Evolutionary conservation across 148 eudicot species (phyloP).

Genomic region (Heliamphora exappendiculata): DNA sequence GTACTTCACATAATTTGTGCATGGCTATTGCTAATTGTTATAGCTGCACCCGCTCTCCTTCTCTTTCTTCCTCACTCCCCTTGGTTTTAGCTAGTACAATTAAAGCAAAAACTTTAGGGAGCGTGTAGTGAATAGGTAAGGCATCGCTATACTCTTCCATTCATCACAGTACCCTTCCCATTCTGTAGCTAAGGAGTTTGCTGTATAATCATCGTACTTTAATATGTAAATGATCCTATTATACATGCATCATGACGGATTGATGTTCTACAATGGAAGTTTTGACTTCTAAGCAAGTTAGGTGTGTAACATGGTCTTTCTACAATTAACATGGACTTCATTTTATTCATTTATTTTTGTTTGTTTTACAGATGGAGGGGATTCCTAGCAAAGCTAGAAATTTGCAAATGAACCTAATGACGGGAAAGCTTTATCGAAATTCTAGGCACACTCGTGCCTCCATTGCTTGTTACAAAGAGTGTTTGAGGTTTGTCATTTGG

Average conservation of each 20-base stretch:
- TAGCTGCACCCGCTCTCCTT: neutral
- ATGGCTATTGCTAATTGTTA: neutral
- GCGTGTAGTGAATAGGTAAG: neutral
- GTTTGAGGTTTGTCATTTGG: constrained; percentile 62
- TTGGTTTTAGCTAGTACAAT: neutral
- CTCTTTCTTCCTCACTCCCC: neutral
- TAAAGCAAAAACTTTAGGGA: neutral
- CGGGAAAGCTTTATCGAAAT: constrained; percentile 86
- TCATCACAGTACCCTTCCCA: neutral
- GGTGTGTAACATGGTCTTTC: neutral
- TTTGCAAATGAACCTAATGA: constrained; percentile 76
- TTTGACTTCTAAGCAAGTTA: neutral
- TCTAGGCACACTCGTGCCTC: constrained; percentile 78
- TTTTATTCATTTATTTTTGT: neutral
- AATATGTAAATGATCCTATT: neutral
- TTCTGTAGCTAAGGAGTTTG: neutral
- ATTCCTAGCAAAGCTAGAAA: constrained; percentile 71
- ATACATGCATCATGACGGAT: neutral
- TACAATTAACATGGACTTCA: neutral
- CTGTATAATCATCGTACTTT: neutral
- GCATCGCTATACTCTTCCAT: neutral
- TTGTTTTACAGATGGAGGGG: constrained; percentile 70
- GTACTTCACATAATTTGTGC: too few relatives aligned
- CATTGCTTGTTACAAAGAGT: constrained; percentile 78
- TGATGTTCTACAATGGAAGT: neutral